Base-by-base conservation (phyloP, 495 filamentous ascomycete genomes). In the Hypoxylon rickii region DNA sequence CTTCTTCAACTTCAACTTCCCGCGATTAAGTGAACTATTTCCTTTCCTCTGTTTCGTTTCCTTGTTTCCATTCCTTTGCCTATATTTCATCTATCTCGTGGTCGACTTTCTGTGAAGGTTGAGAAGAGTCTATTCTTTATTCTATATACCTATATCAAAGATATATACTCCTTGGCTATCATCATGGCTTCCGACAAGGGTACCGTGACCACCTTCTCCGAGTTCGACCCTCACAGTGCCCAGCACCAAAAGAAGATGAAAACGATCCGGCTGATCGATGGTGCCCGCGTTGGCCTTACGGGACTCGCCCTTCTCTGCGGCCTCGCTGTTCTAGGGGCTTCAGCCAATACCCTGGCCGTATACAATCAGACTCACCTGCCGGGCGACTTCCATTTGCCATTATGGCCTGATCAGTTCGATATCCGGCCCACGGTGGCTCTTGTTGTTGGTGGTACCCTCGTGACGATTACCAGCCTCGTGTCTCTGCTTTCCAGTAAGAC, bases 361-460 rank as follows among this genome's bases (percentile, higher is more conserved):
- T 82, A 80, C 68, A 64, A 82, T 54, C 57, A 58, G 19, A 83
- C 80, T n/a, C 70, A 74, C 42, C 50, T 80, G 12, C 39, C 71
- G 2, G 45, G 53, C 24, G 70, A 73, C 18, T 79, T 71, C 46
- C 60, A 73, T 38, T 62, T 80, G 17, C 55, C 77, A 5, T 63
- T 83, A 36, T 83, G 80, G 80, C 79, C 80, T 0, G 67, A 68
- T 10, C 58, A 76, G 7, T 79, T 82, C 60, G 73, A 81, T 61
- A 64, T 80, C 31, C 68, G 75, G 15, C 80, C 80, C 13, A 77
- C 79, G 17, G 61, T 76, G 24, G 75, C 79, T 5, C 71, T 81
- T 4, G 75, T 82, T 21, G 66, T 69, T 15, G 75, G 75, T 21
- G 70, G 74, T 34, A 62, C 64, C 13, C 64, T 83, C 44, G 69